A percentile compares a stretch with the other conserved stretches of the same genome.
Conservation (phyloP, 2,329 filamentous ascomycete species). For the Talaromyces sp. region DNA sequence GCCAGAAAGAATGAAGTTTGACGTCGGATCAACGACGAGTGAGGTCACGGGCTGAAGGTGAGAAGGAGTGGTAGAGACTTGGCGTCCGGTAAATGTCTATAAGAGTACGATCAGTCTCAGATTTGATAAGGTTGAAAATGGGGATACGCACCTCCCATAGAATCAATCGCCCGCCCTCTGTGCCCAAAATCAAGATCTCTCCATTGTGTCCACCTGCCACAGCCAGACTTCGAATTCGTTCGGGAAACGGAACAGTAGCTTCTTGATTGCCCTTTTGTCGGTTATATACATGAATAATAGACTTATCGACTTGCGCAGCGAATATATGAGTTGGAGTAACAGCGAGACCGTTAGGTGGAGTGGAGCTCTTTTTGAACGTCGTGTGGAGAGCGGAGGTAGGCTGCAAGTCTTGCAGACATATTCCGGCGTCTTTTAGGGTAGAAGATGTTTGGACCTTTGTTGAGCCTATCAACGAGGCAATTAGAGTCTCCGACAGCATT, state of each 20-base stretch:
- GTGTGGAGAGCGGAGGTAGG: constrained; percentile 72
- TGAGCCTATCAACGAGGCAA: constrained; percentile 46
- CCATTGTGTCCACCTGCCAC: constrained; percentile 63
- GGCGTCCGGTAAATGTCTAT: constrained; percentile 46
- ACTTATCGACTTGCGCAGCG: constrained; percentile 86
- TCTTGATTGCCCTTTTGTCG: constrained; percentile 82
- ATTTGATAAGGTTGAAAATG: too few relatives aligned
- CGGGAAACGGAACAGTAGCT: constrained; percentile 80
- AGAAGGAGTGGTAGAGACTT: constrained; percentile 45
- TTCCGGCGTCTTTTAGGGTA: constrained; percentile 72
- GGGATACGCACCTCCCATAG: constrained; percentile 78
- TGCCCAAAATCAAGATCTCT: constrained; percentile 72
- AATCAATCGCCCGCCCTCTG: constrained; percentile 79
- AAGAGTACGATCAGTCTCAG: constrained; percentile 18
- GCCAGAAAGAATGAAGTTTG: constrained; percentile 48
- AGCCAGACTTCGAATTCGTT: constrained; percentile 76
- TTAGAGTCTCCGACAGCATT: constrained; percentile 52
- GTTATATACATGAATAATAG: constrained; percentile 89
- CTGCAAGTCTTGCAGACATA: constrained; percentile 80
- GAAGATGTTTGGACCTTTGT: constrained; percentile 47
- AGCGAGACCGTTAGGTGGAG: constrained; percentile 74
- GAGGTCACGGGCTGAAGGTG: constrained; percentile 62
- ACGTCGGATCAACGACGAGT: constrained; percentile 67
- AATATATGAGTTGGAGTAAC: constrained; percentile 82
- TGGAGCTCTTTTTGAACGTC: constrained; percentile 88